Base-by-base conservation (phyloP, 2,329 filamentous ascomycete species). In the Thelonectria rubi region DNA sequence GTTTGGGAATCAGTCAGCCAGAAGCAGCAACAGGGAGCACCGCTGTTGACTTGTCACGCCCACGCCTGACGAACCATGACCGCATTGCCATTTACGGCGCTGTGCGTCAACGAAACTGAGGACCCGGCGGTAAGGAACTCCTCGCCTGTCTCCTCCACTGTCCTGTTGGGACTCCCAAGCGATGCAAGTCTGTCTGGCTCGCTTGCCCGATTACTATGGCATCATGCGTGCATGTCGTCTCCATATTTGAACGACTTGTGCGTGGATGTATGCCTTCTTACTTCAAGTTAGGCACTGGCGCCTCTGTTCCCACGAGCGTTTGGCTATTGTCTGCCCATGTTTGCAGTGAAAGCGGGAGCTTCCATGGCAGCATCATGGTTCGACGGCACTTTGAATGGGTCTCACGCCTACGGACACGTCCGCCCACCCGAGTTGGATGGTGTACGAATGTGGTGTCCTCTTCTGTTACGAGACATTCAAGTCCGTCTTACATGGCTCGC, bases 1-100 rank as follows among this genome's bases (percentile, higher is more conserved):
- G 58, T 60, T 60, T 56, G 34, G 15, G 40, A 60, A 43, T 48
- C 47, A 30, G 26, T 30, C 26, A 30, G 26, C 26, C 26, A 60
- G 47, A 60, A 32, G 17, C 3, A n/a, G 9, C 40, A 30, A 20
- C 64, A 60, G 53, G 52, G 58, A 55, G 40, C 50, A 65, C 54
- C 62, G 62, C 52, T 65, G 62, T 32, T 45, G 47, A 20, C 8
- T 26, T 53, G 20, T 47, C 58, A 58, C 60, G 55, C 32, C 20
- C 56, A 47, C 24, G 39, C 37, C 51, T 60, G 52, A 62, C 55
- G 62, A 65, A 62, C 55, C 34, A 54, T 51, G 55, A 47, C 48
- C 54, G 48, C 62, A 51, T 21, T 60, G 52, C 60, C 55, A 40
- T 42, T 42, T 56, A 46, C 46, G 24, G 55, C 50, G 52, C 54